These are phyloP conservation scores for Tetrahymena elliotti DNA, from an alignment of 73 alveolate genomes.

Conservation along the genomic window DNA sequence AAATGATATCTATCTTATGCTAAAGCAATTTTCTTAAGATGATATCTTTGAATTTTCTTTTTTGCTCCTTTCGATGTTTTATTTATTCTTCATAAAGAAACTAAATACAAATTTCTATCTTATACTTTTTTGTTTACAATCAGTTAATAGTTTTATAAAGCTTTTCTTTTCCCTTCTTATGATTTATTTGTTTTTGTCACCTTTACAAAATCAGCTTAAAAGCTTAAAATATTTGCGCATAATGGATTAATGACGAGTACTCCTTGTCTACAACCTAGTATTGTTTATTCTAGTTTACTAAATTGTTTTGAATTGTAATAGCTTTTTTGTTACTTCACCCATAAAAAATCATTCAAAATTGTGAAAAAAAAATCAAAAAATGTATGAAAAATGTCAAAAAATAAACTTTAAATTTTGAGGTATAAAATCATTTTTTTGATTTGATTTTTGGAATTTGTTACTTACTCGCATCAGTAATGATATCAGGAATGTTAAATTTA, in stretches of 20 bases:
- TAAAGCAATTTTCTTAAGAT: no score
- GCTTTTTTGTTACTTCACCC: not conserved
- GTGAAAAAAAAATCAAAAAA: not conserved
- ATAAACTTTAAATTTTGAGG: not conserved
- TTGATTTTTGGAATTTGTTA: not conserved
- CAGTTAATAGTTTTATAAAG: no score
- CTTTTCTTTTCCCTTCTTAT: no score
- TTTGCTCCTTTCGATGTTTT: no score
- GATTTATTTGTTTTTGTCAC: not conserved
- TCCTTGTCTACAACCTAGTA: not conserved
- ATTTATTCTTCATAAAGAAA: not conserved
- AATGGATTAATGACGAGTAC: not conserved
- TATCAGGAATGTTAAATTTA: not conserved
- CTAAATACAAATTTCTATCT: not conserved
- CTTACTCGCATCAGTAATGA: not conserved
- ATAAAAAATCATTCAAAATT: not conserved
- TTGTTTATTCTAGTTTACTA: not conserved
- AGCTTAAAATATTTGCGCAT: not conserved
- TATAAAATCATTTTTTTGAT: not conserved
- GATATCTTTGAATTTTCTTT: not conserved
- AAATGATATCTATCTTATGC: no score
- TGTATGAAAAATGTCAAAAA: not conserved
- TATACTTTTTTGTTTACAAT: not conserved
- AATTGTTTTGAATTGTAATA: not conserved
- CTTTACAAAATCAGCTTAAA: not conserved